Evolutionary conservation across 2,329 filamentous ascomycete genomes (phyloP).

Genomic region (Colletotrichum liriopes): DNA sequence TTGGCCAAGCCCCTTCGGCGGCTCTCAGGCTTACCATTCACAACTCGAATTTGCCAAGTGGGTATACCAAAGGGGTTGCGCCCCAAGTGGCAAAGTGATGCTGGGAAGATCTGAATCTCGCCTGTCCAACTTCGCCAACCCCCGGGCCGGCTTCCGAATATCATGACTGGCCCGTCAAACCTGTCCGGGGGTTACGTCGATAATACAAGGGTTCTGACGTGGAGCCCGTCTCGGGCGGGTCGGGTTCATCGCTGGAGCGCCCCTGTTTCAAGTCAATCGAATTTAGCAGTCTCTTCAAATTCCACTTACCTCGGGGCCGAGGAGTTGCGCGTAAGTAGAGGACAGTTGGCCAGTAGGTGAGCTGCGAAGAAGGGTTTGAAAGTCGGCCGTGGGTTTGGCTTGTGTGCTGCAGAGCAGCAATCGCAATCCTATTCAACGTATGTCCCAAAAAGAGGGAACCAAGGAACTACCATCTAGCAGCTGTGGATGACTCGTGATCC

Average conservation of each 20-base stretch:
- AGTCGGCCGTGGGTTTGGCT: constrained; percentile 3
- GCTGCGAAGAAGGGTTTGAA: not conserved
- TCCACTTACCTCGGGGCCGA: constrained; percentile 6
- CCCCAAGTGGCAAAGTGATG: not conserved
- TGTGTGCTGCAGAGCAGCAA: constrained; percentile 18
- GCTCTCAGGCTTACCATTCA: not conserved
- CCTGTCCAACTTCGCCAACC: not conserved
- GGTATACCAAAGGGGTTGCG: not conserved
- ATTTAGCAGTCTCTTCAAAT: not conserved
- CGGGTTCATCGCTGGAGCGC: constrained; percentile 14
- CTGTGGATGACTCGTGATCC: constrained; percentile 1
- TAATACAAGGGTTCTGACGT: constrained; percentile 10
- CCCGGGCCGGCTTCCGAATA: not conserved
- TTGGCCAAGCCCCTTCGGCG: not conserved
- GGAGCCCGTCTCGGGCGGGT: constrained; percentile 8
- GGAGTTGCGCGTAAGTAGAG: not conserved
- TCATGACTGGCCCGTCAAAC: constrained; percentile 1
- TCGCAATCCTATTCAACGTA: constrained; percentile 6
- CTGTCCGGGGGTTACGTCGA: not conserved
- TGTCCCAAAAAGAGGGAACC: not conserved
- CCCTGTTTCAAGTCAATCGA: constrained; percentile 23
- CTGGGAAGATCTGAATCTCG: constrained; percentile 3
- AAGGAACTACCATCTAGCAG: constrained; percentile 4
- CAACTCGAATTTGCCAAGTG: not conserved
- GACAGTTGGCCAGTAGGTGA: not conserved